Percentiles rank a stretch among this genome's conserved stretches.
Conservation (phyloP, 208 protist genomes). For the Acanthamoeba lugdunensis region DNA sequence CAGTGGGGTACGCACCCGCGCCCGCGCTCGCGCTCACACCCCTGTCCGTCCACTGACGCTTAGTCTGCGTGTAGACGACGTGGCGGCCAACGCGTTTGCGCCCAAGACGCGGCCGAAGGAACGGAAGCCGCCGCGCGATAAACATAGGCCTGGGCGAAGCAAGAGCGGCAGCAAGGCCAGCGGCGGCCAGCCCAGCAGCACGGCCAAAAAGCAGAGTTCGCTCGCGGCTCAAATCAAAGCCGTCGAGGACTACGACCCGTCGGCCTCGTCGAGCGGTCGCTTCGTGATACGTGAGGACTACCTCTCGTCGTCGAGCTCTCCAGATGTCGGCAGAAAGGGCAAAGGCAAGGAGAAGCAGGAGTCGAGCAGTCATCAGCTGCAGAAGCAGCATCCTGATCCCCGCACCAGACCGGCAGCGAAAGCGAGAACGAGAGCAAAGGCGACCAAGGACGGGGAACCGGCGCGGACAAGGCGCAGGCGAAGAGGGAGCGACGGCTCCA, state of each 20-base stretch:
- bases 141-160: background rate
- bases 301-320: background rate
- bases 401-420: background rate
- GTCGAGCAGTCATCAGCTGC: background rate
- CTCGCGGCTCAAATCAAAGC: background rate
- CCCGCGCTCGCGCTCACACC: background rate
- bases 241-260: conserved; percentile 14
- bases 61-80: background rate
- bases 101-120: background rate
- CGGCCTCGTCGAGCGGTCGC: background rate
- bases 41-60: background rate
- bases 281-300: conserved; percentile 69
- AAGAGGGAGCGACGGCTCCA: background rate
- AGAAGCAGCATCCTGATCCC: background rate
- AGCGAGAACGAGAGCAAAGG: background rate
- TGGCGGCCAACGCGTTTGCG: conserved; percentile 41
- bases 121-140: background rate
- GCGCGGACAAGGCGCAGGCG: background rate
- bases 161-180: background rate
- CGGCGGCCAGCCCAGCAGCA: background rate
- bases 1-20: background rate
- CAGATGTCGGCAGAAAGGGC: background rate
- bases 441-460: background rate
- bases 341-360: conserved; percentile 25
- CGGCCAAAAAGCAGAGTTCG: background rate